Conservation (phyloP, 805 yeast species). For the Spathaspora gorwiae region DNA sequence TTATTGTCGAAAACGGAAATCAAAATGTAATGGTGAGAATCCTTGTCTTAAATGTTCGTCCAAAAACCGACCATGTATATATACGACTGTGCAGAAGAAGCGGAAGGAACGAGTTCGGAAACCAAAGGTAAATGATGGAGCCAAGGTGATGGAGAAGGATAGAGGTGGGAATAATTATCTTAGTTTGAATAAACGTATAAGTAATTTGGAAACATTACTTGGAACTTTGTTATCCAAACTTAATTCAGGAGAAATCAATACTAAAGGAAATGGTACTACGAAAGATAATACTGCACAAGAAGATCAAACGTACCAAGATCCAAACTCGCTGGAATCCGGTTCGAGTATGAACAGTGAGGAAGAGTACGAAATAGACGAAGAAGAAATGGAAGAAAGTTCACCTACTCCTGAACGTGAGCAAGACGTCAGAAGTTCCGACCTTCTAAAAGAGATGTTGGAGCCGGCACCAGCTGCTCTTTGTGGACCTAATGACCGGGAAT, state of each 20-base stretch:
- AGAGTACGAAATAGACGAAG: neutral
- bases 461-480: slow-evolving; percentile 1
- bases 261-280: neutral
- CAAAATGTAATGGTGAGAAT: slow-evolving; percentile 46
- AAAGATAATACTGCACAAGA: neutral
- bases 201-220: slow-evolving; percentile 13
- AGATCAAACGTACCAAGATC: neutral
- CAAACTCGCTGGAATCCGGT: neutral
- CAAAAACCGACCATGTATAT: slow-evolving; percentile 28
- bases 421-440: slow-evolving; percentile 3
- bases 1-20: slow-evolving; percentile 44
- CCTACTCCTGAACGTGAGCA: neutral
- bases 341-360: neutral
- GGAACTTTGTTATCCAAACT: slow-evolving; percentile 12
- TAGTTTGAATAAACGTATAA: slow-evolving; percentile 11
- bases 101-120: slow-evolving; percentile 12
- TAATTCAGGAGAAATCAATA: slow-evolving; percentile 2
- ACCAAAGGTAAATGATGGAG: slow-evolving; percentile 6
- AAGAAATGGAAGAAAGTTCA: neutral
- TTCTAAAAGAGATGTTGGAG: slow-evolving; percentile 7
- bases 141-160: neutral
- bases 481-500: neutral
- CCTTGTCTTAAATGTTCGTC: slow-evolving; percentile 41
- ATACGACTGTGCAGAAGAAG: slow-evolving; percentile 11
- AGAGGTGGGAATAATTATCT: slow-evolving; percentile 2